phyloP scores from a whole-genome alignment of 2,329 filamentous ascomycete species.

The Tolypocladium ophioglossoides region DNA sequence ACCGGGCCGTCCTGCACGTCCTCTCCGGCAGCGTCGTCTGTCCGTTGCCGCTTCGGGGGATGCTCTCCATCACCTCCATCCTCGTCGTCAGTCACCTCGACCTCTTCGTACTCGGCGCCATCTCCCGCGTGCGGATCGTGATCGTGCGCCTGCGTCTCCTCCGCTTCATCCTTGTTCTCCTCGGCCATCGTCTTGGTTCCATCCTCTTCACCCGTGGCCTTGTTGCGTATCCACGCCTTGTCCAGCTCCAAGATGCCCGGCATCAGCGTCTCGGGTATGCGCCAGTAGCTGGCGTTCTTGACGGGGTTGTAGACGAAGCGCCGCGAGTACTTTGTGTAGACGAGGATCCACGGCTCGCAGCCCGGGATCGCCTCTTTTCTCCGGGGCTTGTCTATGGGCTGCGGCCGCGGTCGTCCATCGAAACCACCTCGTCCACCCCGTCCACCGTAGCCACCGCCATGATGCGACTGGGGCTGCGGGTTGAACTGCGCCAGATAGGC shows the following conservation, averaged over 20 bases:
- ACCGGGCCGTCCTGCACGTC: conserved; percentile 40
- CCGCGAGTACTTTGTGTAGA: conserved; percentile 84
- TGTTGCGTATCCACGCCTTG: conserved; percentile 55
- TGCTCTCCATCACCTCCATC: conserved; percentile 30
- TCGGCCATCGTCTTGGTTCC: not conserved
- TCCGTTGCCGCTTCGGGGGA: conserved; percentile 54
- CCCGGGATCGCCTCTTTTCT: conserved; percentile 70
- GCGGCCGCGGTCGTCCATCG: conserved; percentile 51
- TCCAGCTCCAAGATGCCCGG: conserved; percentile 66
- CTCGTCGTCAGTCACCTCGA: conserved; percentile 47
- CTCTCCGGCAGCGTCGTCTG: conserved; percentile 38
- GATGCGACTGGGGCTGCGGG: conserved; percentile 25
- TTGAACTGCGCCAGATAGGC: conserved; percentile 49
- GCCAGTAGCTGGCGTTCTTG: conserved; percentile 89
- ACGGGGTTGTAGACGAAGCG: conserved; percentile 82
- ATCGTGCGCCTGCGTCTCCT: conserved; percentile 15
- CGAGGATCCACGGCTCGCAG: conserved; percentile 77
- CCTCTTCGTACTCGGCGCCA: conserved; percentile 67
- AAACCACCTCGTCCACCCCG: conserved; percentile 35
- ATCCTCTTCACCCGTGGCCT: conserved; percentile 21
- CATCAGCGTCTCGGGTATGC: conserved; percentile 80
- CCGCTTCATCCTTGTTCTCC: not conserved
- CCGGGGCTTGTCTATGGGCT: conserved; percentile 70
- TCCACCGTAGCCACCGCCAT: conserved; percentile 15
- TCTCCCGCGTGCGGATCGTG: conserved; percentile 28